These are phyloP conservation scores for Ophiostoma sp. DNA, from an alignment of 2,329 filamentous ascomycete genomes.

Conservation along the genomic window DNA sequence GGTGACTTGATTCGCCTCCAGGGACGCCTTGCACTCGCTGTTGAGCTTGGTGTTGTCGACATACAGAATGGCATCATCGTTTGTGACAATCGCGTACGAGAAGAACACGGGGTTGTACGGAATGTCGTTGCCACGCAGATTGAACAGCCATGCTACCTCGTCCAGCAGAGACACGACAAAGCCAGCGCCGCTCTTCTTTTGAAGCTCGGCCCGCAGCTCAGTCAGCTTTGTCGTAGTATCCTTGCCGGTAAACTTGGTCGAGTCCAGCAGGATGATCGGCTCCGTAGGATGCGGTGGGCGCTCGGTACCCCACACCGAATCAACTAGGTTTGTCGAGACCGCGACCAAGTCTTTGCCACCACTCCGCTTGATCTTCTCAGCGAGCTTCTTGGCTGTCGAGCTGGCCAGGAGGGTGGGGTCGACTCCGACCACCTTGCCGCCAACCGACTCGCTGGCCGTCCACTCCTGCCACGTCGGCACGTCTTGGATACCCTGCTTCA, in stretches of 20 bases:
- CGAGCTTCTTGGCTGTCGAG: slow-evolving; percentile 59
- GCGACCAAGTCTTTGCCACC: slow-evolving; percentile 72
- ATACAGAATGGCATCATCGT: slow-evolving; percentile 71
- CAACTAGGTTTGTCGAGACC: slow-evolving; percentile 78
- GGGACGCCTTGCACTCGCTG: slow-evolving; percentile 60
- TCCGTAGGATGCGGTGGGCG: slow-evolving; percentile 71
- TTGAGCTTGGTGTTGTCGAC: slow-evolving; percentile 74
- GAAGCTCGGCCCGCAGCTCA: slow-evolving; percentile 82
- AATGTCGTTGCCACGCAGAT: slow-evolving; percentile 89
- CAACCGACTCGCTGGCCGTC: slow-evolving; percentile 78
- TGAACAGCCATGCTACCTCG: slow-evolving; percentile 98
- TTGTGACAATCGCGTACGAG: slow-evolving; percentile 85
- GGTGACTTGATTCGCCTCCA: slow-evolving; percentile 62
- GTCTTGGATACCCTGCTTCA: slow-evolving; percentile 90
- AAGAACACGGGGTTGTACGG: slow-evolving; percentile 99
- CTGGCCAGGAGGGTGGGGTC: slow-evolving; percentile 82
- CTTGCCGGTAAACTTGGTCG: slow-evolving; percentile 70
- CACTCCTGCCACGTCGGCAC: slow-evolving; percentile 98
- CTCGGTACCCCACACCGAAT: slow-evolving; percentile 74
- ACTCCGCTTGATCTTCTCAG: slow-evolving; percentile 79
- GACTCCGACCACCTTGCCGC: slow-evolving; percentile 82
- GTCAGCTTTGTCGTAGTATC: slow-evolving; percentile 74
- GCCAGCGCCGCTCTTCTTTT: slow-evolving; percentile 80
- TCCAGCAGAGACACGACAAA: slow-evolving; percentile 94
- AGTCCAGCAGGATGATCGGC: slow-evolving; percentile 63